phyloP scores from a whole-genome alignment of 768 basidiomycete genomes.

The Phaeolepiota aurea region DNA sequence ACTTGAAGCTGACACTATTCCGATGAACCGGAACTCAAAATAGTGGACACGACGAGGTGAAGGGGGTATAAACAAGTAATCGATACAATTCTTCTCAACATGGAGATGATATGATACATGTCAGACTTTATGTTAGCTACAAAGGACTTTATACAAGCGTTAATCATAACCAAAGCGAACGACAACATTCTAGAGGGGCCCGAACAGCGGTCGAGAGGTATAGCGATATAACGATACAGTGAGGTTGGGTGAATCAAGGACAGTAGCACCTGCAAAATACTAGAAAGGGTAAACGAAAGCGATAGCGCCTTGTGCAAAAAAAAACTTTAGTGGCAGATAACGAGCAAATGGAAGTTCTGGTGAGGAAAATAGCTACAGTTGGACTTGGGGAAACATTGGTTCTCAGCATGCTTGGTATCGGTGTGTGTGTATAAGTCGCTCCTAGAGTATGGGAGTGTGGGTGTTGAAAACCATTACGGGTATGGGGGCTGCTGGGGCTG shows the following conservation, averaged over 20 bases:
- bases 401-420: not conserved
- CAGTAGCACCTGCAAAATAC: too few species aligned
- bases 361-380: not conserved
- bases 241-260: too few species aligned
- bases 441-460: not conserved
- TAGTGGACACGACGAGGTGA: too few species aligned
- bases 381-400: not conserved
- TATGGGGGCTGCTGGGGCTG: constrained; percentile 16
- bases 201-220: not conserved
- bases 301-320: not conserved
- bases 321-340: not conserved
- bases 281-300: not conserved
- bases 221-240: constrained; percentile 8
- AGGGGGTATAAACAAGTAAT: not conserved
- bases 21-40: too few species aligned
- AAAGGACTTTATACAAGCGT: constrained; percentile 6
- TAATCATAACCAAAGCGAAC: not conserved
- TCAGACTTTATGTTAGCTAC: constrained; percentile 9
- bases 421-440: too few species aligned
- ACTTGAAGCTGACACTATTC: too few species aligned
- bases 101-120: constrained; percentile 6
- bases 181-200: not conserved
- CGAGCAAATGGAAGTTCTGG: not conserved
- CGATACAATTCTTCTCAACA: not conserved
- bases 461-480: constrained; percentile 10